These are phyloP conservation scores for Coemansia umbellata DNA, from an alignment of 192 early-diverging fungal species.

Conservation along the genomic window DNA sequence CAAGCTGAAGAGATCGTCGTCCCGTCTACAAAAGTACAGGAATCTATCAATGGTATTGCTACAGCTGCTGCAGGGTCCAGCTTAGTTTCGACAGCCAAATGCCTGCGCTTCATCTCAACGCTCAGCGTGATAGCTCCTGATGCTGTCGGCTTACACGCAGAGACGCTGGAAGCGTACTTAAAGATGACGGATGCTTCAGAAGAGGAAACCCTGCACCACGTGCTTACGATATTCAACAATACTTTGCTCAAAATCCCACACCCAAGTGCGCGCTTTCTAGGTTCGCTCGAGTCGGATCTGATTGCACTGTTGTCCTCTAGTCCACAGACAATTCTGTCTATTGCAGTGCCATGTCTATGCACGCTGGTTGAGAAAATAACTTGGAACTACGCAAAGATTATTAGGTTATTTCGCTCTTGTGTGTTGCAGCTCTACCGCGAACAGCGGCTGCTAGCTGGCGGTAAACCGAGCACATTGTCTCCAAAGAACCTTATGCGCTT, in stretches of 20 bases:
- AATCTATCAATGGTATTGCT: background rate
- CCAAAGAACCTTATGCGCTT: slow-evolving; percentile 58
- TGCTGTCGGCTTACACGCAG: slow-evolving; percentile 52
- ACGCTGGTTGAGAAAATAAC: slow-evolving; percentile 62
- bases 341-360: slow-evolving; percentile 71
- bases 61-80: background rate
- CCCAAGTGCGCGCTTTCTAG: slow-evolving; percentile 55
- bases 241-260: slow-evolving; percentile 42
- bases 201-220: slow-evolving; percentile 54
- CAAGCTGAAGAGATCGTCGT: slow-evolving; percentile 64
- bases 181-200: slow-evolving; percentile 43
- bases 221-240: slow-evolving; percentile 54
- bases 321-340: slow-evolving; percentile 57
- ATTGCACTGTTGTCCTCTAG: slow-evolving; percentile 54
- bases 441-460: slow-evolving; percentile 26
- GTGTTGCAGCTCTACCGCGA: slow-evolving; percentile 55
- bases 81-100: slow-evolving; percentile 21
- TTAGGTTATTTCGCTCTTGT: slow-evolving; percentile 54
- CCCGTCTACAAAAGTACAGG: slow-evolving; percentile 14
- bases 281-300: slow-evolving; percentile 59
- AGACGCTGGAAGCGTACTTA: slow-evolving; percentile 53
- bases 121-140: slow-evolving; percentile 56
- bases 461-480: slow-evolving; percentile 18
- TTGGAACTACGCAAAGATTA: slow-evolving; percentile 46
- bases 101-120: slow-evolving; percentile 51